Evolutionary conservation across 2,329 filamentous ascomycete species (phyloP), one percentile per base, ranked within the genome.

Genomic region (Tolypocladium tundrense): DNA sequence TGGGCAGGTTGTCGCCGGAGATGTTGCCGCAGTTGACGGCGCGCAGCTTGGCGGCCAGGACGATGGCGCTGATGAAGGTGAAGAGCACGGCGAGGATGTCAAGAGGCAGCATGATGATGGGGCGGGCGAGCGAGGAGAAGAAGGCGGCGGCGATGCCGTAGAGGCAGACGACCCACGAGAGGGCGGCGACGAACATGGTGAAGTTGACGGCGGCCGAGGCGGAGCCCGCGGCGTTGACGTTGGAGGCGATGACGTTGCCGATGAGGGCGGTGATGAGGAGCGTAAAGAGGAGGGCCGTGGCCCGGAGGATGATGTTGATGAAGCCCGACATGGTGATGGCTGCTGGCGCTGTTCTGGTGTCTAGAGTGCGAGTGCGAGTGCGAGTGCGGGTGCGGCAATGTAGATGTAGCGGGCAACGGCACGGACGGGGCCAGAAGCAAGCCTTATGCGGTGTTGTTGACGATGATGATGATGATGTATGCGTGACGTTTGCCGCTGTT

Each of bases 1-100:
- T 48, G 37, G 70, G 66, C 48, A 73, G 62, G 58, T 68, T 65
- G 10, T 62, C 54, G 10, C 65, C 60, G 48, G 70, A 53, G 56
- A 77, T 68, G 66, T 85, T 82, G 64, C 77, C 76, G 74, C 89
- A 93, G 78, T 88, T 85, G 68, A 85, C 83, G 8, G 80, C 83
- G n/a, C 75, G 72, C 10, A 92, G 79, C 71, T 86, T 85, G 31
- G 87, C 86, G 5, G 89, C 82, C 48, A 90, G 78, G 11, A 89
- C 88, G 60, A 92, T 78, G 61, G 81, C 88, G 58, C 76, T 81
- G 70, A 89, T 85, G 67, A 91, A 84, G 63, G 83, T 86, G 76
- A 92, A 88, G 57, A 91, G 69, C 2, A 81, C 77, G 56, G 84
- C 82, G 39, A 84, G 65, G 14, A 67, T 75, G 71, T 90, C 87